Percentiles rank a stretch among this genome's conserved stretches.
phyloP scores from a whole-genome alignment of 2,329 filamentous ascomycete species.

The Madurella mycetomatis region DNA sequence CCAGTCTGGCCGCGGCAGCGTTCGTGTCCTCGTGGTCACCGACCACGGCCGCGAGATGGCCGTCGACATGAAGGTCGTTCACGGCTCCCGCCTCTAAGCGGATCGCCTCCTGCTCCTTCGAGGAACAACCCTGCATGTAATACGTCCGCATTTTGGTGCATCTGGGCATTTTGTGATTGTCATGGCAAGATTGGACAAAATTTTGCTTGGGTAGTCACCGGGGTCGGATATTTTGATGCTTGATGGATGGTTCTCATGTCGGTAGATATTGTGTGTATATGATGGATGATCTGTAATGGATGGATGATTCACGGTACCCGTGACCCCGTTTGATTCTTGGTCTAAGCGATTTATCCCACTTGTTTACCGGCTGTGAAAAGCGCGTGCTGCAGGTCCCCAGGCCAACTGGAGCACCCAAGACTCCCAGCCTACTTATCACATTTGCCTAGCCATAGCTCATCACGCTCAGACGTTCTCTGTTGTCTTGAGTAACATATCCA shows the following conservation, averaged over 20 bases:
- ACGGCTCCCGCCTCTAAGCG: conserved; percentile 64
- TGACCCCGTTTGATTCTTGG: neutral
- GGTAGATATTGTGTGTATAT: conserved; percentile 25
- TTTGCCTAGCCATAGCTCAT: too few species aligned
- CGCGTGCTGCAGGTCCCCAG: too few species aligned
- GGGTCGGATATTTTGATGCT: conserved; percentile 8
- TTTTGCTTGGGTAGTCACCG: conserved; percentile 13
- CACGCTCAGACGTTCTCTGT: too few species aligned
- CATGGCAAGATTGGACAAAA: conserved; percentile 22
- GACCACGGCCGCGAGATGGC: conserved; percentile 90
- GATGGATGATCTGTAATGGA: conserved; percentile 27
- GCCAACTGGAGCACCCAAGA: too few species aligned
- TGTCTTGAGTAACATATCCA: too few species aligned
- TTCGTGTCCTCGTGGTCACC: conserved; percentile 92
- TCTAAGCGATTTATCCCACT: too few species aligned
- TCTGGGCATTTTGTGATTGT: conserved; percentile 18
- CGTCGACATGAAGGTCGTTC: conserved; percentile 98
- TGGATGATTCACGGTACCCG: conserved; percentile 16
- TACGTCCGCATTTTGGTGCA: conserved; percentile 2
- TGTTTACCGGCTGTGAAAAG: too few species aligned
- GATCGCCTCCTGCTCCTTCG: neutral
- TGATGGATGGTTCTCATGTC: conserved; percentile 11
- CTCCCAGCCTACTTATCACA: too few species aligned
- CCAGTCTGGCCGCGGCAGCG: conserved; percentile 84
- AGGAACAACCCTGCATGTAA: conserved; percentile 3